Base-by-base conservation (phyloP, 2,329 filamentous ascomycete genomes). In the Aspergillus costaricaensis region DNA sequence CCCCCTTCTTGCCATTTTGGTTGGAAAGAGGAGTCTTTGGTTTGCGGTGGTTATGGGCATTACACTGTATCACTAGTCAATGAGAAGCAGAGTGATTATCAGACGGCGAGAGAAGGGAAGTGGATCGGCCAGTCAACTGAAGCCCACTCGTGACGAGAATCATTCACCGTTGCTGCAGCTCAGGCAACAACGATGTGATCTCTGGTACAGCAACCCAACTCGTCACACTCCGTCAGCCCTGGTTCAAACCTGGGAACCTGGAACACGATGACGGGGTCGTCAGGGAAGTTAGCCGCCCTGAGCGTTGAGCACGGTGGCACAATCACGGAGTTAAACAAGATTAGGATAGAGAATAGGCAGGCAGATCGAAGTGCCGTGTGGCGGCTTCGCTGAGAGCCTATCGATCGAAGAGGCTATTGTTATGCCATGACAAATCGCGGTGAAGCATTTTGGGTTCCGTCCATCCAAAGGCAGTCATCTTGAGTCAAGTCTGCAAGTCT, bases 361-460 rank as follows among this genome's bases (percentile, higher is more conserved):
- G 47, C 25, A 56, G 51, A 59, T 58, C 54, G 7, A 50, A 43
- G 58, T 47, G 47, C 38, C 30, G 39, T 50, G 47, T 58, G 54
- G 39, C 43, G 43, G 43, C 21, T 47, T 47, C 43, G 12, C 47
- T 9, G 47, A 32, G 47, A 50, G 51, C 55, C 52, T 43, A 43
- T 53, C 50, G 43, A 58, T 57, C 58, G 48, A 59, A 39, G 51
- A 19, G 10, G 19, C 62, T 60, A 62, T 64, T 60, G 62, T 61
- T 53, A 44, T 44, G 17, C 30, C 49, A 51, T 66, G 63, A 67
- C 65, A 63, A 67, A 62, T 65, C 57, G 57, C 21, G 48, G 41
- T 41, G 47, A 53, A 32, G 52, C 53, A 48, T 57, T 55, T 43
- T 50, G 12, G 47, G 47, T 30, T 50, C 47, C 25, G n/a, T 10